Conservation (phyloP, 129 eudicot species). For the Glebionis coronaria region DNA sequence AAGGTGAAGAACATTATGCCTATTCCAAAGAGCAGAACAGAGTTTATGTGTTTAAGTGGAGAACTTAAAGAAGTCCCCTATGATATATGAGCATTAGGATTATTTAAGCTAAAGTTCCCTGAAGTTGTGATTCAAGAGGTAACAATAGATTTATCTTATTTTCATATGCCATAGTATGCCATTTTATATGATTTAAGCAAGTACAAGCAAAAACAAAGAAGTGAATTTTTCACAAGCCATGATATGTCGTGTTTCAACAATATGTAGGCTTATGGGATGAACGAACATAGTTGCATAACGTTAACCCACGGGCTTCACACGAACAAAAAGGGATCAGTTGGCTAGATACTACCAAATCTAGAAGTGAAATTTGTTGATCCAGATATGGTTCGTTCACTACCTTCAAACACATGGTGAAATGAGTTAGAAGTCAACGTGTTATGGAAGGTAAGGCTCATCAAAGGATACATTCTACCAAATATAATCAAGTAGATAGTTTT, state of each 20-base stretch:
- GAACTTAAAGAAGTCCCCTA: no score
- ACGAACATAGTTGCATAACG: constrained; percentile 97
- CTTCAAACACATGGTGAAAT: constrained; percentile 81
- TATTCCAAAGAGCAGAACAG: no score
- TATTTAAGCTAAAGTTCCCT: constrained; percentile 89
- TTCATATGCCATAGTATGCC: no score
- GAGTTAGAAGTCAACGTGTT: constrained; percentile 94
- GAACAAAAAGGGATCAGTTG: constrained; percentile 81
- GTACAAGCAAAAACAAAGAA: background rate
- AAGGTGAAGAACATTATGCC: no score
- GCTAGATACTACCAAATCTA: constrained; percentile 74
- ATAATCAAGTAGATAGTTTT: background rate
- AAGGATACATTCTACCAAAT: background rate
- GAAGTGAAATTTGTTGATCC: constrained; percentile 91
- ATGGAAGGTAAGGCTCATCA: constrained; percentile 69
- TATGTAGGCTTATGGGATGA: constrained; percentile 88
- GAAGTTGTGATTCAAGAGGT: constrained; percentile 89
- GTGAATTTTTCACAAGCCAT: background rate
- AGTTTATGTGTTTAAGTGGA: no score
- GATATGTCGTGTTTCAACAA: background rate
- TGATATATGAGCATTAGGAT: no score
- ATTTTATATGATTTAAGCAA: no score
- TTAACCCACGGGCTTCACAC: constrained; percentile 66
- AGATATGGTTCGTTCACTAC: constrained; percentile 64
- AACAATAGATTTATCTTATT: background rate